Base-by-base conservation (phyloP, 2,329 filamentous ascomycete species). In the Tolypocladium guangdongense region DNA sequence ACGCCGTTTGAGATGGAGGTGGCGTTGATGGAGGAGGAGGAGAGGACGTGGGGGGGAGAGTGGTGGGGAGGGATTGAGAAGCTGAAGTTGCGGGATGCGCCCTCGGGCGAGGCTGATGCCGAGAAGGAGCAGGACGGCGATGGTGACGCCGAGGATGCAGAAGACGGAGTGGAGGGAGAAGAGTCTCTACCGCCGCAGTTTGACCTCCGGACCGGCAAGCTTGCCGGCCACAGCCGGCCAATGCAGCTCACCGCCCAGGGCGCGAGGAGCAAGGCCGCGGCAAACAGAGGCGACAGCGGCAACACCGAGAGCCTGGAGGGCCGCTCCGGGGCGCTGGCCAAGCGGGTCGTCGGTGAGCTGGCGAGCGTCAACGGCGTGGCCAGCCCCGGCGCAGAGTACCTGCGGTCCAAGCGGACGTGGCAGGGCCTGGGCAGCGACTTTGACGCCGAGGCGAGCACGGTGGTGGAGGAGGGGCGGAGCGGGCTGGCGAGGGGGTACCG, bases 1-100 rank as follows among this genome's bases (percentile, higher is more conserved):
- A 99, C 93, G n/a, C 92, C 92, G 0, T 97, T 95, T 66, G 93
- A 99, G 75, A 74, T 97, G 53, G 84, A 83, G 52, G 73, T 96
- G 48, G 88, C 89, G 4, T 71, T 99, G 56, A 77, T 82, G 70
- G 77, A 79, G 16, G 91, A 96, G 64, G 79, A 83, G 35, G 82
- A 86, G 64, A 80, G 92, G 54, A 74, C 91, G 0, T 96, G 92
- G 90, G 89, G 87, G 0, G 86, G 87, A 1, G 83, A 87, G 60
- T 97, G 93, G 93, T 87, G 86, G 73, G 89, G 86, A 10, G 89
- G 93, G 56, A 95, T 95, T 56, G 84, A 90, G 62, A 80, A 78
- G 24, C 70, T 95, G 18, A 74, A 86, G 49, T 71, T 77, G 14
- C 63, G 65, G 5, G 62, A 59, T 3, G 60, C 64, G 36, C 60